Conservation (phyloP, 192 early-diverging fungal genomes). For the Coemansia sp. region DNA sequence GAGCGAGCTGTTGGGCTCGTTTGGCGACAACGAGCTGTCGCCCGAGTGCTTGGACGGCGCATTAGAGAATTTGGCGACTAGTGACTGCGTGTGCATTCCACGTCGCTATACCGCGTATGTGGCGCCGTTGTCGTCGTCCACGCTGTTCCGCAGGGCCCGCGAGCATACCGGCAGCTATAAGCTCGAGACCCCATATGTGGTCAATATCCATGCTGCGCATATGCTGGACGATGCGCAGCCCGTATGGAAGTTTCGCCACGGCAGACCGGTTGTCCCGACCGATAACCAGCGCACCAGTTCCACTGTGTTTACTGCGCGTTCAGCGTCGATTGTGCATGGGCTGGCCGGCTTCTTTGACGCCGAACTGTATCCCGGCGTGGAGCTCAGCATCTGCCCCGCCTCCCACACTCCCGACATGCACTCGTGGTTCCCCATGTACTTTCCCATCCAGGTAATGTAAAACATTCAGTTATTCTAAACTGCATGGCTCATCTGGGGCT, state of each 20-base stretch:
- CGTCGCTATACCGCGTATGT: conserved; percentile 79
- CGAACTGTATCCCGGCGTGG: conserved; percentile 81
- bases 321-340: conserved; percentile 79
- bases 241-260: conserved; percentile 84
- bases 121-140: conserved; percentile 84
- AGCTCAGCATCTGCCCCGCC: conserved; percentile 74
- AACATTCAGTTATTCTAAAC: not conserved
- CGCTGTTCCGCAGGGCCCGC: conserved; percentile 73
- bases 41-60: conserved; percentile 97
- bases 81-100: conserved; percentile 89
- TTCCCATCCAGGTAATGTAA: conserved; percentile 71
- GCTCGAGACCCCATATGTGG: conserved; percentile 96
- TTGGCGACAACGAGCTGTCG: conserved; percentile 99
- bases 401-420: conserved; percentile 94
- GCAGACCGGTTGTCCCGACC: conserved; percentile 32
- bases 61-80: conserved; percentile 62
- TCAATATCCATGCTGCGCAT: conserved; percentile 81
- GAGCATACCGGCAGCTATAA: conserved; percentile 64
- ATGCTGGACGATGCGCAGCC: conserved; percentile 67
- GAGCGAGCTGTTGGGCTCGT: conserved; percentile 93
- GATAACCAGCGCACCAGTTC: conserved; percentile 64
- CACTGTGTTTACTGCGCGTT: conserved; percentile 56
- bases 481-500: not conserved
- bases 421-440: conserved; percentile 98
- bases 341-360: conserved; percentile 97